Evolutionary conservation across 768 basidiomycete species (phyloP).

Genomic region (Sarcomyxa edulis): DNA sequence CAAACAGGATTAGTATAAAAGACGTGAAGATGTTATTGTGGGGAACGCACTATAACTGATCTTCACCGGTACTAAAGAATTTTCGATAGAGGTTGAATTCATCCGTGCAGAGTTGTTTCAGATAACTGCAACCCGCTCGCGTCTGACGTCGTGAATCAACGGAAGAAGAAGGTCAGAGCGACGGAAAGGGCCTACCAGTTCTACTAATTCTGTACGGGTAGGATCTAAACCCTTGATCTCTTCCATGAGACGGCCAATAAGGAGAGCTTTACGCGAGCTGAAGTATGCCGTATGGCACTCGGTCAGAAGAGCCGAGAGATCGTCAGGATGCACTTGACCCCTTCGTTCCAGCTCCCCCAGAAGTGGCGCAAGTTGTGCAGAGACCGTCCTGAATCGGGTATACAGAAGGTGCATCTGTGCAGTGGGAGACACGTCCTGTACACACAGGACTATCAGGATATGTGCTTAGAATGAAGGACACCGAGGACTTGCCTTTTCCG

Average conservation of each 20-base stretch:
- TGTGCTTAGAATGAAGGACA: neutral
- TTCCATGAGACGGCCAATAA: slow-evolving; percentile 68
- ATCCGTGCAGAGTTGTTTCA: slow-evolving; percentile 87
- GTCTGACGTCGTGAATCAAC: slow-evolving; percentile 45
- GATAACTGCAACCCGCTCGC: slow-evolving; percentile 83
- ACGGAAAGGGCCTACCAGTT: slow-evolving; percentile 54
- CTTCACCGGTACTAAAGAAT: slow-evolving; percentile 86
- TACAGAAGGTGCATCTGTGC: slow-evolving; percentile 85
- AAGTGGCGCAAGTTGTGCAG: slow-evolving; percentile 69
- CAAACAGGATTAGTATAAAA: neutral
- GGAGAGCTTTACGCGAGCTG: slow-evolving; percentile 59
- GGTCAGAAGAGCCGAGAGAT: slow-evolving; percentile 68
- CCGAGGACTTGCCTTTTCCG: slow-evolving; percentile 55
- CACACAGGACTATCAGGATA: neutral
- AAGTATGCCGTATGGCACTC: slow-evolving; percentile 92
- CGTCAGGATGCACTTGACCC: slow-evolving; percentile 73
- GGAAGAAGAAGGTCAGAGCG: neutral
- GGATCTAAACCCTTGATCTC: slow-evolving; percentile 86
- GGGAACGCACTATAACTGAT: slow-evolving; percentile 39
- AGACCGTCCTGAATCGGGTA: slow-evolving; percentile 75
- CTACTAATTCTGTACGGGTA: slow-evolving; percentile 75
- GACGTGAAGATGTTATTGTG: no score
- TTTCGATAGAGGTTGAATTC: slow-evolving; percentile 83
- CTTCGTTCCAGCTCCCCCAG: slow-evolving; percentile 83
- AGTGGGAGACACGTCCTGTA: slow-evolving; percentile 70